Percentiles rank a stretch among this genome's conserved stretches.
Conservation (phyloP, 1,284 basidiomycete genomes). For the Hymenochaete sp. region DNA sequence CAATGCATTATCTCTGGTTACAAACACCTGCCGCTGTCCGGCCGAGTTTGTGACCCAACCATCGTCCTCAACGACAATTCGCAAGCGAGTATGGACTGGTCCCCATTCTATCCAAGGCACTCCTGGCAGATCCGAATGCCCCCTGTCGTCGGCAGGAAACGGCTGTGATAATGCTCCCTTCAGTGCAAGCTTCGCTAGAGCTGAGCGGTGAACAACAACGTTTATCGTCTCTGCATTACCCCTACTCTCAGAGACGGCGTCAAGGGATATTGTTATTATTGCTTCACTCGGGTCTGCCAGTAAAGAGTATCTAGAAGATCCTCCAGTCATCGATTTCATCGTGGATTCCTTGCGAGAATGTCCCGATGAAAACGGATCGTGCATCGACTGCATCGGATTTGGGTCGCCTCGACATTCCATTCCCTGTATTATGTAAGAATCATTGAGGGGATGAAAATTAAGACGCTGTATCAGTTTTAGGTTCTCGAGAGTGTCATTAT, state of each 20-base stretch:
- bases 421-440: background rate
- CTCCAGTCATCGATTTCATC: background rate
- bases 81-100: slow-evolving; percentile 4
- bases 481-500: background rate
- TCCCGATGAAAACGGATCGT: background rate
- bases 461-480: slow-evolving; percentile 4
- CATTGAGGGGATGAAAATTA: background rate
- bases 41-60: slow-evolving; percentile 9
- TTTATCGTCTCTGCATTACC: background rate
- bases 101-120: slow-evolving; percentile 11
- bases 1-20: background rate
- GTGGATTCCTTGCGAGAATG: background rate
- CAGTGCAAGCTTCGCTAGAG: slow-evolving; percentile 6
- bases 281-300: no score
- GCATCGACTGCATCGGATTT: slow-evolving; percentile 4
- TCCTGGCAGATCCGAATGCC: background rate
- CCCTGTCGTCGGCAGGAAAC: background rate
- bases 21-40: slow-evolving; percentile 10
- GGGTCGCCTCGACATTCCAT: slow-evolving; percentile 9
- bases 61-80: background rate
- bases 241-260: background rate
- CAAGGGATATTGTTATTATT: slow-evolving; percentile 9
- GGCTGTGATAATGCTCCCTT: background rate
- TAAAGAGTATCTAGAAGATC: background rate
- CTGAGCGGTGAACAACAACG: slow-evolving; percentile 11